phyloP scores from a whole-genome alignment of 257 asterid genomes.

The Solanum chaucha region DNA sequence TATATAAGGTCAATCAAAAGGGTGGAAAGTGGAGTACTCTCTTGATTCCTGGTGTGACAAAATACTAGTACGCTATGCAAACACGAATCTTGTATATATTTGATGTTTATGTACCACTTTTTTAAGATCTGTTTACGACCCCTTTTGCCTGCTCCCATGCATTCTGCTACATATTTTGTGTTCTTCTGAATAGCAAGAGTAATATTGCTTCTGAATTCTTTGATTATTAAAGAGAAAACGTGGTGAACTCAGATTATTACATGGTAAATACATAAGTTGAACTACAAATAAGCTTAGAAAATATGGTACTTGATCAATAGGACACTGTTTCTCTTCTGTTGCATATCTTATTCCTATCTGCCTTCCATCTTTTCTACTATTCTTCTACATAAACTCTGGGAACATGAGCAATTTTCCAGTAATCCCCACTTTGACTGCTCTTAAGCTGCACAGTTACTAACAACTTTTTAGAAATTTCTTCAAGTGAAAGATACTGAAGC shows the following conservation, averaged over 20 bases:
- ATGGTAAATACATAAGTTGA: neutral
- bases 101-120: neutral
- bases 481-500: neutral
- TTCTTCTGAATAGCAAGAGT: neutral
- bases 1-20: neutral
- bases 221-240: neutral
- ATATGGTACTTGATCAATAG: neutral
- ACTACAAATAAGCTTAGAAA: neutral
- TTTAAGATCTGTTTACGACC: neutral
- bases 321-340: neutral
- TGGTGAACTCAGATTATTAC: neutral
- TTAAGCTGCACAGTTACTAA: neutral
- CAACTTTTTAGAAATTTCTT: neutral
- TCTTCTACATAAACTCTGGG: neutral
- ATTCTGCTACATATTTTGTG: neutral
- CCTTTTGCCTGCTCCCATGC: neutral
- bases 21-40: neutral
- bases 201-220: neutral
- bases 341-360: neutral
- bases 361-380: neutral
- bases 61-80: neutral
- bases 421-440: neutral
- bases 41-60: neutral
- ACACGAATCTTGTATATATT: neutral
- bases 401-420: constrained; percentile 1